Conservation (phyloP, 75 land plant genomes). For the Pseudotsuga menziesii region DNA sequence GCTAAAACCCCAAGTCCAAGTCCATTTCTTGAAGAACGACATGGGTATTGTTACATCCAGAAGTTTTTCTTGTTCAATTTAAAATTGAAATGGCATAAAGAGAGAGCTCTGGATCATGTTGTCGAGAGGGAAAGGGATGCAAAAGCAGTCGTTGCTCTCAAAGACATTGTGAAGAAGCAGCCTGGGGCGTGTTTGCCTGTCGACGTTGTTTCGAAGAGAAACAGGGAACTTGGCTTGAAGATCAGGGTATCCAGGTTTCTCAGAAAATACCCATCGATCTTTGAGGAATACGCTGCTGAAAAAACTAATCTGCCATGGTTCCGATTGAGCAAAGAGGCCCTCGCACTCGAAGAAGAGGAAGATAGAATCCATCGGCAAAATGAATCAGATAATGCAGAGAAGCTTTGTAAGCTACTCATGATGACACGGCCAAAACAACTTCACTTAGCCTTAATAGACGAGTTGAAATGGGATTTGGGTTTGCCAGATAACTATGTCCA, state of each 20-base stretch:
- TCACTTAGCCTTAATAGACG: constrained; percentile 28
- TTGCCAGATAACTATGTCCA: constrained; percentile 48
- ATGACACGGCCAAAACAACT: constrained; percentile 29
- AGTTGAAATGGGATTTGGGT: constrained; percentile 53
- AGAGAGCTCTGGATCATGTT: constrained; percentile 64
- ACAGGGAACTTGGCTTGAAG: constrained; percentile 23
- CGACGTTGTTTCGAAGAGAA: constrained; percentile 17
- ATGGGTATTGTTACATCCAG: not conserved
- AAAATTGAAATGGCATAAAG: constrained; percentile 33
- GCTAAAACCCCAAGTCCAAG: not conserved
- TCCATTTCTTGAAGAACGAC: too few relatives aligned
- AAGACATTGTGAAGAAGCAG: constrained; percentile 44
- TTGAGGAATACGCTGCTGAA: constrained; percentile 27
- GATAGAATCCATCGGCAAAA: constrained; percentile 17
- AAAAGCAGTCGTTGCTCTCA: constrained; percentile 32
- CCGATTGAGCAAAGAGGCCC: constrained; percentile 34
- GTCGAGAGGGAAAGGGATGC: constrained; percentile 58
- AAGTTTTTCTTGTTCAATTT: constrained; percentile 18
- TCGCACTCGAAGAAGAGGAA: constrained; percentile 49
- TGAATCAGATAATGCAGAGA: constrained; percentile 28
- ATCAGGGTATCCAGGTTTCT: constrained; percentile 42
- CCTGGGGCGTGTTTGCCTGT: constrained; percentile 38
- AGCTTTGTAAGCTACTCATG: constrained; percentile 66
- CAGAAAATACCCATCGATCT: constrained; percentile 42
- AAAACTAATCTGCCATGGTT: constrained; percentile 36